phyloP scores from a whole-genome alignment of 2,329 filamentous ascomycete species.

The Penicillium sp. region DNA sequence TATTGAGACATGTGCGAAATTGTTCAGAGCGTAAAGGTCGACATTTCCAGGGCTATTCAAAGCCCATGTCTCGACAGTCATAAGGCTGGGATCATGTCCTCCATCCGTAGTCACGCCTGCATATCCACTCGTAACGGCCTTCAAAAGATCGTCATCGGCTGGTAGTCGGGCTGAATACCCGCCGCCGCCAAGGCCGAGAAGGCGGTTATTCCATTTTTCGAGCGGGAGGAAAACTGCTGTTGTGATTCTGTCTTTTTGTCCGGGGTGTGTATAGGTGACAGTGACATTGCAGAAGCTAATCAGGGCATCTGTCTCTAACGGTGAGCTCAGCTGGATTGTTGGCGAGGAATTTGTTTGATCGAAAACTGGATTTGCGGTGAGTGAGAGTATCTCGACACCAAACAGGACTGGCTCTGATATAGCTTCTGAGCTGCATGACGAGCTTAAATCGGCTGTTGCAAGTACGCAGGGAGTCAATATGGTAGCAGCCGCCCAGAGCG shows the following conservation, averaged over 20 bases:
- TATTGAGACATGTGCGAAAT: slow-evolving; percentile 34
- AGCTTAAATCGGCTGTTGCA: not conserved
- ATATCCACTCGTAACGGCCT: slow-evolving; percentile 13
- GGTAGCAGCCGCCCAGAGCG: not conserved
- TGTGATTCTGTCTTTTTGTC: slow-evolving; percentile 33
- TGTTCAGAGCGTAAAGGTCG: slow-evolving; percentile 31
- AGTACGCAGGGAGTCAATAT: not conserved
- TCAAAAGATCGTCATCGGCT: not conserved
- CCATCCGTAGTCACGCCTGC: slow-evolving; percentile 20
- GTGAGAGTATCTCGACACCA: not conserved
- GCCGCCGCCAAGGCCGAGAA: slow-evolving; percentile 42
- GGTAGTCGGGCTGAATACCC: slow-evolving; percentile 18
- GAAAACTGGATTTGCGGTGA: not conserved
- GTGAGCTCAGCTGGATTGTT: not conserved
- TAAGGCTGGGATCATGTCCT: slow-evolving; percentile 1
- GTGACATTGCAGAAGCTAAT: slow-evolving; percentile 23
- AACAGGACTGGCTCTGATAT: not conserved
- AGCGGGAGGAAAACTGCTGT: slow-evolving; percentile 34
- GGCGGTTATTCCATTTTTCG: slow-evolving; percentile 36
- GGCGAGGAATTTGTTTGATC: not conserved
- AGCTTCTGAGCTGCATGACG: not conserved
- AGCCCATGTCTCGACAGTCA: slow-evolving; percentile 11
- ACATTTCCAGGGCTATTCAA: slow-evolving; percentile 29
- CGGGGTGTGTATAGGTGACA: slow-evolving; percentile 39
- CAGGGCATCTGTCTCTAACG: not conserved